Evolutionary conservation across 225 moss, liverwort and hornwort genomes (phyloP).

Genomic region (Pleurozium schreberi): DNA sequence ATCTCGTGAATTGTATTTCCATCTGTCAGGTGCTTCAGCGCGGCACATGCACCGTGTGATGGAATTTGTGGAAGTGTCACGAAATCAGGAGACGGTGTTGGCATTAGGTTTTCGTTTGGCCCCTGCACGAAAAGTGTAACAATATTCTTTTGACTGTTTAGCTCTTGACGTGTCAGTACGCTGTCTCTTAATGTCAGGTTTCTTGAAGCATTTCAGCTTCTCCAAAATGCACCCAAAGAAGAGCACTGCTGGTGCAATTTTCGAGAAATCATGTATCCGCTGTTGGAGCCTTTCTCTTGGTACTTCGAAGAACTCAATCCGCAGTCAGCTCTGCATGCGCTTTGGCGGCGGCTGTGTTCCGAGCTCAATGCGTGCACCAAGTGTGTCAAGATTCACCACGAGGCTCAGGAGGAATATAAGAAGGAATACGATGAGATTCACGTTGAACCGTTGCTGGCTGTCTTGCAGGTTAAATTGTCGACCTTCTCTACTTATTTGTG

Average conservation of each 20-base stretch:
- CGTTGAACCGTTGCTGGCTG: slow-evolving; percentile 64
- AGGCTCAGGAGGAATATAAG: slow-evolving; percentile 68
- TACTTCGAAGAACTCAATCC: slow-evolving; percentile 30
- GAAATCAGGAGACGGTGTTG: background rate
- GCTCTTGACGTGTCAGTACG: background rate
- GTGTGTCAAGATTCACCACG: slow-evolving; percentile 79
- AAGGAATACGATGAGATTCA: slow-evolving; percentile 63
- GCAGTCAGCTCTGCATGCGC: slow-evolving; percentile 45
- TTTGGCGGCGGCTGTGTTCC: slow-evolving; percentile 76
- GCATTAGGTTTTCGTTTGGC: background rate
- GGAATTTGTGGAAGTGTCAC: background rate
- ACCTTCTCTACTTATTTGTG: background rate
- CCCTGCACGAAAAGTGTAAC: background rate
- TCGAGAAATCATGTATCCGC: slow-evolving; percentile 67
- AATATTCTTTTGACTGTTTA: background rate
- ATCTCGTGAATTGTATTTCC: background rate
- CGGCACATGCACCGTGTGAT: background rate
- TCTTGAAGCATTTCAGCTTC: slow-evolving; percentile 55
- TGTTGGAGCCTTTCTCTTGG: slow-evolving; percentile 83
- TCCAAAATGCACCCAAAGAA: slow-evolving; percentile 54
- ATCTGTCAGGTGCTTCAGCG: background rate
- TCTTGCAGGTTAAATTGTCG: slow-evolving; percentile 29
- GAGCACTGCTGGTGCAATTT: slow-evolving; percentile 92
- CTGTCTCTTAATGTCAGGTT: slow-evolving; percentile 29
- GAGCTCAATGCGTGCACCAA: slow-evolving; percentile 74